Conservation (phyloP, 208 protist genomes). For the Acanthamoeba castellanii region DNA sequence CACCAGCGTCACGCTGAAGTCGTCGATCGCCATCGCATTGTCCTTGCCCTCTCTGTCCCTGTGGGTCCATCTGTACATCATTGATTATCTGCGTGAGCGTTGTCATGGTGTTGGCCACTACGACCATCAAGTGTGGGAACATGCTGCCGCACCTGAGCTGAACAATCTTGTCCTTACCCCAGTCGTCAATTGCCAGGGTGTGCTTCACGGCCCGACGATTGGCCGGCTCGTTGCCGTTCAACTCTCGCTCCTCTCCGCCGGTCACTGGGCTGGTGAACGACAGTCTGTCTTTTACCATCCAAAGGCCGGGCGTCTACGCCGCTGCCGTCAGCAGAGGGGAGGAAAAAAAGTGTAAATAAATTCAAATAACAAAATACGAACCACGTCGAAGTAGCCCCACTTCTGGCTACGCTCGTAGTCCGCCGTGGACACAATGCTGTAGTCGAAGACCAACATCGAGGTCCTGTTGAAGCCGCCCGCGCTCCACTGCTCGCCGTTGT, state of each 20-base stretch:
- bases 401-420: not conserved
- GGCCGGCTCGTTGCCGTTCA: not conserved
- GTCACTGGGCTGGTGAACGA: not conserved
- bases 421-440: not conserved
- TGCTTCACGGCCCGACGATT: not conserved
- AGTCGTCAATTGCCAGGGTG: not conserved
- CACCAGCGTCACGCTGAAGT: not conserved
- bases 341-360: not conserved
- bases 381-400: constrained; percentile 9
- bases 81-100: not conserved
- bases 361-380: not conserved
- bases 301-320: not conserved
- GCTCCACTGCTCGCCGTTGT: constrained; percentile 22
- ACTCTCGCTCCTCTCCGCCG: not conserved
- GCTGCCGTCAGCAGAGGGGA: too few relatives aligned
- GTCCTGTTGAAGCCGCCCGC: not conserved
- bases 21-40: not conserved
- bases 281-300: constrained; percentile 32
- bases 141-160: not conserved
- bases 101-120: not conserved
- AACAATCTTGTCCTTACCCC: not conserved
- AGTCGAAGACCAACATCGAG: constrained; percentile 4
- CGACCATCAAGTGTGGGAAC: not conserved
- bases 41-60: not conserved
- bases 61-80: not conserved